A percentile compares a stretch with the other conserved stretches of the same genome.
These are phyloP conservation scores for Aspergillus tubingensis DNA, from an alignment of 2,329 filamentous ascomycete species.

Conservation along the genomic window DNA sequence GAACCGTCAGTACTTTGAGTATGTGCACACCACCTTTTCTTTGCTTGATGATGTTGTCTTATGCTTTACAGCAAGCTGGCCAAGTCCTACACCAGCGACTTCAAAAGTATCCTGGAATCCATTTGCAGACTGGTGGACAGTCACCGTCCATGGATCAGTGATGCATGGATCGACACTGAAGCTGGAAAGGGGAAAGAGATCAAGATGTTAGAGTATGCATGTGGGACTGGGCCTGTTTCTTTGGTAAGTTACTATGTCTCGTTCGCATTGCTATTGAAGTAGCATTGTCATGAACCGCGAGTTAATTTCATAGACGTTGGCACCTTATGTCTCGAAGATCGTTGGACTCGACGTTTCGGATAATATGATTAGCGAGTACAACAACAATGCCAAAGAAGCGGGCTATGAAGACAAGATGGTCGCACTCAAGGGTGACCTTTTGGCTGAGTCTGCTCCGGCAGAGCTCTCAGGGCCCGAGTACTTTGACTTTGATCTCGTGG, in stretches of 20 bases:
- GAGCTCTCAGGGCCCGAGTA: conserved; percentile 63
- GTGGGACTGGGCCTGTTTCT: conserved; percentile 68
- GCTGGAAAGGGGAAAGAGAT: conserved; percentile 36
- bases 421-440: conserved; percentile 61
- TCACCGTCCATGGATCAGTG: conserved; percentile 63
- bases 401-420: conserved; percentile 58
- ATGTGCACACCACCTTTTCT: conserved; percentile 19
- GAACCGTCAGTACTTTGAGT: conserved; percentile 47
- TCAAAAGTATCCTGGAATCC: conserved; percentile 55
- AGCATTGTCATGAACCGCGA: neutral
- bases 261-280: neutral
- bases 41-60: neutral
- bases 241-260: conserved; percentile 50
- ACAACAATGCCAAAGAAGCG: conserved; percentile 56
- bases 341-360: conserved; percentile 71
- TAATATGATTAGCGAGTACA: conserved; percentile 70
- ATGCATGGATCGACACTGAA: conserved; percentile 51
- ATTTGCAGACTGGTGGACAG: conserved; percentile 58
- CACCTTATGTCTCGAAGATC: conserved; percentile 63
- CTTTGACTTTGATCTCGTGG: conserved; percentile 68
- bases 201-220: conserved; percentile 73
- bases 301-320: conserved; percentile 49
- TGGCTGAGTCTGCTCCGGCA: conserved; percentile 53
- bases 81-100: conserved; percentile 59
- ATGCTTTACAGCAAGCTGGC: conserved; percentile 50